Conservation (phyloP, 495 filamentous ascomycete species). For the Lepidopterella palustris region DNA sequence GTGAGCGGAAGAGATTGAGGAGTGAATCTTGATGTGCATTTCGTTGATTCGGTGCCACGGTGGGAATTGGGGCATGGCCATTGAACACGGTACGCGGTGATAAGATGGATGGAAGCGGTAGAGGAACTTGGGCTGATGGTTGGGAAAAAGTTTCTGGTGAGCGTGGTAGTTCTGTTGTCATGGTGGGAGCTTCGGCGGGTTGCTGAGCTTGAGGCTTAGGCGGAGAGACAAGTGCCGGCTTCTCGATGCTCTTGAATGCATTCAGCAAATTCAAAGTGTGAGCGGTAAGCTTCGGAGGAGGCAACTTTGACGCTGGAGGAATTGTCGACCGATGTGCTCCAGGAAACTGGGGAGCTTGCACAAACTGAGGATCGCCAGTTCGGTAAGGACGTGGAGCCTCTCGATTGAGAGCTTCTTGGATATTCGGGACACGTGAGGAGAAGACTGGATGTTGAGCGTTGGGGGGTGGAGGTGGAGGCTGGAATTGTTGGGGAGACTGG, state of each 20-base stretch:
- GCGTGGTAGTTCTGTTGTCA: slow-evolving; percentile 1
- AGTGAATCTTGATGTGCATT: slow-evolving; percentile 34
- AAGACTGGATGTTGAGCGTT: slow-evolving; percentile 7
- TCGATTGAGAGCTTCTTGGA: slow-evolving; percentile 12
- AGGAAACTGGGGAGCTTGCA: slow-evolving; percentile 31
- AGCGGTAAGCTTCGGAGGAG: slow-evolving; percentile 52
- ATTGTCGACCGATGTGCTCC: slow-evolving; percentile 40
- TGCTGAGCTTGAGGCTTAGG: slow-evolving; percentile 52
- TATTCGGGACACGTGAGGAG: slow-evolving; percentile 27
- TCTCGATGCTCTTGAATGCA: slow-evolving; percentile 31
- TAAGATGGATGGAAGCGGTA: slow-evolving; percentile 10
- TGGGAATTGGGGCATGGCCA: slow-evolving; percentile 4
- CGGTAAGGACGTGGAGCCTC: slow-evolving; percentile 45
- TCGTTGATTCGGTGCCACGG: slow-evolving; percentile 18
- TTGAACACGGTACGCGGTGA: slow-evolving; percentile 11
- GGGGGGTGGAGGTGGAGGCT: slow-evolving; percentile 14
- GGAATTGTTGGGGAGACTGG: slow-evolving; percentile 18
- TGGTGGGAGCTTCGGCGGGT: slow-evolving; percentile 22
- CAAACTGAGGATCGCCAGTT: slow-evolving; percentile 43
- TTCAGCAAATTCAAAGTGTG: slow-evolving; percentile 34
- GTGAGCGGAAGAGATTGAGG: slow-evolving; percentile 32
- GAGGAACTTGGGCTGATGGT: slow-evolving; percentile 2
- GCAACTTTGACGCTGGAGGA: slow-evolving; percentile 52
- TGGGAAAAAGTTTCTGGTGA: background rate
- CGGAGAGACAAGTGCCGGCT: slow-evolving; percentile 49